Base-by-base conservation (phyloP, 108 stramenopile genomes). In the Fragilaria radians region DNA sequence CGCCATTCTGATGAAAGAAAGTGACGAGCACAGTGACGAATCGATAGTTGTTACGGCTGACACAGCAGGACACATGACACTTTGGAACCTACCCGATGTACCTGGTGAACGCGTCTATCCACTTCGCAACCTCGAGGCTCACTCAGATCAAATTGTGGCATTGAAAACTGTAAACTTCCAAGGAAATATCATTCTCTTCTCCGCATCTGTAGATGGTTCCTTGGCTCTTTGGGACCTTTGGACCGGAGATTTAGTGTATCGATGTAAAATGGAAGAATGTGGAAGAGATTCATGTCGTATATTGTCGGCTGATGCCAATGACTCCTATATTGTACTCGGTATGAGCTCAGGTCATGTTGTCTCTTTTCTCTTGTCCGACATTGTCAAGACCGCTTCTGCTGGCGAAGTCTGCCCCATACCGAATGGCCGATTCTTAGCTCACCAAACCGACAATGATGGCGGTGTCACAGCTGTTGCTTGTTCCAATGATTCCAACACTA, bases 171-270 rank as follows among this genome's bases (percentile, higher is more conserved):
- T 76, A 50, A 42, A 18, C 25, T 34, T 32, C 3, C 45, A 48
- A 22, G 18, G 34, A 33, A 36, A 51, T 26, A 67, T 74, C 28
- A 23, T 84, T 17, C 24, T 84, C n/a, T 68, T 84, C 21, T 81
- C 83, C 0, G 77, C 71, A 31, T 52, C 70, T 27, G 26, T 33
- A 19, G 83, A 81, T 59, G 83, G 83, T 36, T 59, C 61, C 30
- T 59, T 84, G 46, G 74, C 79, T 9, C 48, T 81, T 19, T 80
- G 79, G 79, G 65, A 84, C 68, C 46, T 76, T 9, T 49, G 60
- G 21, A 62, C 54, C 4, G 82, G 81, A 21, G 73, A 75, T 34
- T 60, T 80, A 46, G 57, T 80, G 0, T 51, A 63, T 32, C 56
- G 56, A 11, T 80, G 70, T 64, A 46, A 62, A 24, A 51, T 71